phyloP scores from a whole-genome alignment of 306 rosid species.

The Citrullus amarus region DNA sequence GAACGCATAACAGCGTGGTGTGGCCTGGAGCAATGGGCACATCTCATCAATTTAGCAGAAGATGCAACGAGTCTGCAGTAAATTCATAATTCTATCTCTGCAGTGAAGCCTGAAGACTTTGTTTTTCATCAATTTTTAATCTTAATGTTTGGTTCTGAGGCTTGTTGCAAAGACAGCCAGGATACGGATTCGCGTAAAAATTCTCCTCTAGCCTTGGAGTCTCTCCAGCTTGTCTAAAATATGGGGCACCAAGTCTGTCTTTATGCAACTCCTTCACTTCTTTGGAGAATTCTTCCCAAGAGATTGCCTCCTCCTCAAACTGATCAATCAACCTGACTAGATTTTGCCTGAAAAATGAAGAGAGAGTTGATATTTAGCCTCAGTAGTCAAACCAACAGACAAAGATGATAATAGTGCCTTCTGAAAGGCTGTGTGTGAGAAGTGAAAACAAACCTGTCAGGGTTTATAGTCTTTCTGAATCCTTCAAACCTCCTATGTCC shows the following conservation, averaged over 20 bases:
- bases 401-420: background rate
- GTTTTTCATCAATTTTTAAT: constrained; percentile 24
- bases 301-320: constrained; percentile 32
- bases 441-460: constrained; percentile 56
- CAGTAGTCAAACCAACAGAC: background rate
- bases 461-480: constrained; percentile 76
- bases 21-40: background rate
- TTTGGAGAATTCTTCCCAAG: constrained; percentile 57
- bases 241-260: constrained; percentile 67
- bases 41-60: background rate
- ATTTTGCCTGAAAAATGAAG: constrained; percentile 42
- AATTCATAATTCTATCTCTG: constrained; percentile 30
- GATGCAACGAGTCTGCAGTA: background rate
- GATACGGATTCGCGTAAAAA: constrained; percentile 84
- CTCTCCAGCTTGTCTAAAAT: constrained; percentile 58
- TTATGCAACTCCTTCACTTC: constrained; percentile 52
- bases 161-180: constrained; percentile 79
- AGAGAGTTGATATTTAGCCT: background rate
- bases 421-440: background rate
- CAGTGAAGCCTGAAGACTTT: constrained; percentile 10
- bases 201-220: constrained; percentile 81
- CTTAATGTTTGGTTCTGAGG: constrained; percentile 25
- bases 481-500: constrained; percentile 94
- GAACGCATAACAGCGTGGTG: background rate
- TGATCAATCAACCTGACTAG: constrained; percentile 67